Conservation (phyloP, 2,329 filamentous ascomycete genomes). For the Elsinoe batatas region DNA sequence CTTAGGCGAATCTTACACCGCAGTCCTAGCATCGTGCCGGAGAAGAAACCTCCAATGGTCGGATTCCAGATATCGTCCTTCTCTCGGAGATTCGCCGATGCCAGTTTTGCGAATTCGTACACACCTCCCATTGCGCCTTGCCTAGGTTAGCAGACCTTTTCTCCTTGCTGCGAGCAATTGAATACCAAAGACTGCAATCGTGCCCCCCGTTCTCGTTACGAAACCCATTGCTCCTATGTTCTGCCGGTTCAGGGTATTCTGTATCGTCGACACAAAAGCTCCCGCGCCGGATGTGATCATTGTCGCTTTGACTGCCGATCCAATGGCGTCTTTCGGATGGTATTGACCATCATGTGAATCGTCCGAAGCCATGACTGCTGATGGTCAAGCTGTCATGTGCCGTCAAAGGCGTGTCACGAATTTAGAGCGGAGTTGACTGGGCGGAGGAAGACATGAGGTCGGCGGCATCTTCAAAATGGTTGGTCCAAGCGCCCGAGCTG, state of each 20-base stretch:
- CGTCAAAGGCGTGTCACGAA: conserved; percentile 16
- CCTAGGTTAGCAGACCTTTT: conserved; percentile 11
- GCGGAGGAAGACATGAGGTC: conserved; percentile 10
- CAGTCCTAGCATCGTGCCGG: conserved; percentile 62
- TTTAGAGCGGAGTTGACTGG: conserved; percentile 4
- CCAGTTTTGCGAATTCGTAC: conserved; percentile 67
- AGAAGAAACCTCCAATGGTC: conserved; percentile 65
- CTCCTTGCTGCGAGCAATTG: background rate
- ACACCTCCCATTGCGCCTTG: conserved; percentile 62
- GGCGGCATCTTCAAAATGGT: conserved; percentile 5
- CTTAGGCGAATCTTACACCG: conserved; percentile 46
- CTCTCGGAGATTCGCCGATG: conserved; percentile 74
- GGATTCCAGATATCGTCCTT: conserved; percentile 72
- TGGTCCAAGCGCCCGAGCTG: conserved; percentile 7
- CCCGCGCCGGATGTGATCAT: conserved; percentile 58
- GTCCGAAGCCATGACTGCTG: conserved; percentile 16
- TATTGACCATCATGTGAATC: conserved; percentile 44
- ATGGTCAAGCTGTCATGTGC: conserved; percentile 10
- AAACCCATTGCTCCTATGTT: conserved; percentile 75
- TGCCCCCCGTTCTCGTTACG: conserved; percentile 67
- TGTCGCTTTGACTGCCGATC: conserved; percentile 53
- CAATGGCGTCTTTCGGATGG: conserved; percentile 66
- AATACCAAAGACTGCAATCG: conserved; percentile 58
- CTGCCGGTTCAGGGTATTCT: conserved; percentile 75
- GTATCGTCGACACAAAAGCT: conserved; percentile 63